Conservation (phyloP, 164 flowering plant genomes). For the Magnolia sinica region DNA sequence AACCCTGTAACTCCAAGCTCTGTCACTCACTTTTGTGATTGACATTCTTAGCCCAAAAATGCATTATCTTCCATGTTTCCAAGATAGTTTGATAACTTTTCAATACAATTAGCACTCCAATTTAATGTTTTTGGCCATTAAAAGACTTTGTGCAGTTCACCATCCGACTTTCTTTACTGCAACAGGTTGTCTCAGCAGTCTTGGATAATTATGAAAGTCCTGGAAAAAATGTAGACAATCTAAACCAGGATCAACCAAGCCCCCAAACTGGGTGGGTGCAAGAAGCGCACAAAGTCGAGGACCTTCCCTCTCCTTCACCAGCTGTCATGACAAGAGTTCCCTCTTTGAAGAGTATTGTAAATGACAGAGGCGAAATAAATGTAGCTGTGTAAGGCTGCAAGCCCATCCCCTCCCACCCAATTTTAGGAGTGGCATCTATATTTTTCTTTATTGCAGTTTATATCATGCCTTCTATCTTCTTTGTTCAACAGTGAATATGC, state of each 20-base stretch:
- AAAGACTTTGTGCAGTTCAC: no score
- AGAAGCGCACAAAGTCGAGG: constrained; percentile 66
- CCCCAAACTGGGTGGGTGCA: constrained; percentile 54
- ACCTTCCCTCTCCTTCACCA: constrained; percentile 37
- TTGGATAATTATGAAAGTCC: constrained; percentile 71
- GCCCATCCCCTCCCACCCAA: not conserved
- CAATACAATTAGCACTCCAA: not conserved
- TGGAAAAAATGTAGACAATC: constrained; percentile 25
- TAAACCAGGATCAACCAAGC: constrained; percentile 25
- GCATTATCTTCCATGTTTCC: not conserved
- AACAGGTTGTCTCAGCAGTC: constrained; percentile 72
- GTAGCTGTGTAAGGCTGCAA: constrained; percentile 47
- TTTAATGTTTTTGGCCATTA: not conserved
- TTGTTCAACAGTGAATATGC: constrained; percentile 60
- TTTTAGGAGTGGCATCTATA: not conserved
- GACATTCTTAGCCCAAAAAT: no score
- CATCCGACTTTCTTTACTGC: not conserved
- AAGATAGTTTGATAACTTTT: not conserved
- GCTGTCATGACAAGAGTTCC: constrained; percentile 42
- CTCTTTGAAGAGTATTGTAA: constrained; percentile 65
- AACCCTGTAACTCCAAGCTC: no score
- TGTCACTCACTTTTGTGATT: no score
- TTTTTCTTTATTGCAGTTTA: not conserved
- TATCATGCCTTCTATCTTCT: constrained; percentile 1
- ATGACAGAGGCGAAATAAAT: constrained; percentile 58